phyloP scores from a whole-genome alignment of 2,329 filamentous ascomycete species.

The Fusarium penzigii region DNA sequence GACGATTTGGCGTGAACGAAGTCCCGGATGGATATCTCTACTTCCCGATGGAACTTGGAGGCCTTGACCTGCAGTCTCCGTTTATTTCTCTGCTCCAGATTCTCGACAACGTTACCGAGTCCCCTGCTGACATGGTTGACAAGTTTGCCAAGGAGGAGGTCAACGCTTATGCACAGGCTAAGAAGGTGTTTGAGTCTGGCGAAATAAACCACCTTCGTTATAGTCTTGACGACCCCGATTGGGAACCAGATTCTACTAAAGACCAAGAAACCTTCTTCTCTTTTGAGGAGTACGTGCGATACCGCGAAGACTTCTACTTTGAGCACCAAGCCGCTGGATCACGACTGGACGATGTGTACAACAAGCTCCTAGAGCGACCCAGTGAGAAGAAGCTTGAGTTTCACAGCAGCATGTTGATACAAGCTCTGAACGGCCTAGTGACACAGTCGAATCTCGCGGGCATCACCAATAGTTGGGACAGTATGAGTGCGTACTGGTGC shows the following conservation, averaged over 20 bases:
- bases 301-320: slow-evolving; percentile 43
- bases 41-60: slow-evolving; percentile 47
- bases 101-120: slow-evolving; percentile 33
- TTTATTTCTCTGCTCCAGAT: slow-evolving; percentile 45
- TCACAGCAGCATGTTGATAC: slow-evolving; percentile 26
- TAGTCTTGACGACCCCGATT: slow-evolving; percentile 23
- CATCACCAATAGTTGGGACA: slow-evolving; percentile 28
- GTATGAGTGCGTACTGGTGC: slow-evolving; percentile 46
- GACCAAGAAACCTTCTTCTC: slow-evolving; percentile 43
- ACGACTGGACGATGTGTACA: slow-evolving; percentile 37
- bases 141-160: slow-evolving; percentile 37
- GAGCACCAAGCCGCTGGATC: slow-evolving; percentile 7
- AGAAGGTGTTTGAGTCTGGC: slow-evolving; percentile 36
- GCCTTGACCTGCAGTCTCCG: slow-evolving; percentile 47
- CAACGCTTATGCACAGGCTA: slow-evolving; percentile 35
- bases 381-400: slow-evolving; percentile 26
- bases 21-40: slow-evolving; percentile 49
- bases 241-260: slow-evolving; percentile 30
- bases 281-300: slow-evolving; percentile 45
- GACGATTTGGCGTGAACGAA: slow-evolving; percentile 50
- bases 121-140: slow-evolving; percentile 34
- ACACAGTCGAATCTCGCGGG: slow-evolving; percentile 19
- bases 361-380: slow-evolving; percentile 37
- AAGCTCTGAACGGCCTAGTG: slow-evolving; percentile 23
- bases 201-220: slow-evolving; percentile 5